Percentiles rank a stretch among this genome's conserved stretches.
These are phyloP conservation scores for Colletotrichum lupini DNA, from an alignment of 2,329 filamentous ascomycete species.

Conservation along the genomic window DNA sequence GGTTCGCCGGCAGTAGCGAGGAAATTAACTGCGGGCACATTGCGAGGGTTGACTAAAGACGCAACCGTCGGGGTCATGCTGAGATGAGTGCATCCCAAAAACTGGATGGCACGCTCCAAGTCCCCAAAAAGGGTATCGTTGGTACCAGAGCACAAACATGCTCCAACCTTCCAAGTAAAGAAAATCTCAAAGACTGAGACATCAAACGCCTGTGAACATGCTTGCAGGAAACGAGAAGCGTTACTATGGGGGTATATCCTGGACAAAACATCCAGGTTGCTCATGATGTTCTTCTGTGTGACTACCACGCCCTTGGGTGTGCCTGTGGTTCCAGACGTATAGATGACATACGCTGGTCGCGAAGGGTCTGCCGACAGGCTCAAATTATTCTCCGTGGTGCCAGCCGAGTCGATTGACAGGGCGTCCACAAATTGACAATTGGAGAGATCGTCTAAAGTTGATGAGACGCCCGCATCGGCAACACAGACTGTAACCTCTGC, in stretches of 20 bases:
- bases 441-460: slow-evolving; percentile 29
- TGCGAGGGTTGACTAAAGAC: slow-evolving; percentile 74
- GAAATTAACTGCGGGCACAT: slow-evolving; percentile 78
- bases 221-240: slow-evolving; percentile 76
- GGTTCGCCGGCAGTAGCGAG: slow-evolving; percentile 86
- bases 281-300: slow-evolving; percentile 79
- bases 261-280: slow-evolving; percentile 77
- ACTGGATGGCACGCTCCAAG: slow-evolving; percentile 74
- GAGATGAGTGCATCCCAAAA: slow-evolving; percentile 78
- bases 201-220: slow-evolving; percentile 87
- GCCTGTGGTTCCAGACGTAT: slow-evolving; percentile 86
- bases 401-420: slow-evolving; percentile 40
- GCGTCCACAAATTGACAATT: slow-evolving; percentile 48
- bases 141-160: slow-evolving; percentile 79
- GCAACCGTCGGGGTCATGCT: slow-evolving; percentile 90
- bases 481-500: slow-evolving; percentile 62
- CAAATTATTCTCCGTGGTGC: slow-evolving; percentile 50
- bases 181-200: slow-evolving; percentile 93
- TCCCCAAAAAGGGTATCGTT: slow-evolving; percentile 82
- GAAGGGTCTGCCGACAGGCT: slow-evolving; percentile 52
- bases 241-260: slow-evolving; percentile 70
- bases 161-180: slow-evolving; percentile 82
- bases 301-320: slow-evolving; percentile 83
- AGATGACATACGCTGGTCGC: slow-evolving; percentile 80
- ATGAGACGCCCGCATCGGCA: slow-evolving; percentile 46